Evolutionary conservation across 495 filamentous ascomycete genomes (phyloP), one percentile per base, ranked within the genome.

Genomic region (Penicillium crystallinum): DNA sequence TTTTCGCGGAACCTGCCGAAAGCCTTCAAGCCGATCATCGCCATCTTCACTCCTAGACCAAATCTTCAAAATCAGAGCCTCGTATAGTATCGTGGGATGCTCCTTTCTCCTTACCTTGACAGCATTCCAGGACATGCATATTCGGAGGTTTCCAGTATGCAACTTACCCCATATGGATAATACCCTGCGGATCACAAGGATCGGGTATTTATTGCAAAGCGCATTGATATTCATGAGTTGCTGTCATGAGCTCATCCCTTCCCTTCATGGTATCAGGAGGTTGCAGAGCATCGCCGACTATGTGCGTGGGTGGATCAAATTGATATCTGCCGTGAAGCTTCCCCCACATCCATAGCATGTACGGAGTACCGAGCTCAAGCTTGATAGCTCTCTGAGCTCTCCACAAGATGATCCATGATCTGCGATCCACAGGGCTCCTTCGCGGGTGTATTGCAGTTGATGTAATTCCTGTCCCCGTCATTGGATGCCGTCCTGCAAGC

Each of bases 101-200:
- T 22, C 23, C 6, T 27, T 12, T 25, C 57, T 55, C 59, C 60
- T 65, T 65, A 49, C 63, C 17, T 48, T 21, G 25, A 9, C 29
- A 25, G 41, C 63, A 65, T 65, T 65, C 63, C 59, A 49, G 21
- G 19, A 23, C 38, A 46, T 50, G 54, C 49, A 61, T 61, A 54
- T 52, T 54, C 63, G 57, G 63, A 65, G 54, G 40, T 63, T 65
- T 54, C 57, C 54, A 35, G 60, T 60, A 65, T 65, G 63, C 53
- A 47, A 49, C 46, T 49, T 56, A 21, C 59, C 53, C 30, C 29
- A 50, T 54, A 42, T 7, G 57, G 57, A n/a, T 56, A 8, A 35
- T 19, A 15, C 11, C 3, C 15, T 35, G 57, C 35, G 41, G 60
- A 65, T 65, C 63, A 49, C 6, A 18, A 22, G 27, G 25, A 21